These are phyloP conservation scores for Sambucus nigra DNA, from an alignment of 129 eudicot species.

Conservation along the genomic window DNA sequence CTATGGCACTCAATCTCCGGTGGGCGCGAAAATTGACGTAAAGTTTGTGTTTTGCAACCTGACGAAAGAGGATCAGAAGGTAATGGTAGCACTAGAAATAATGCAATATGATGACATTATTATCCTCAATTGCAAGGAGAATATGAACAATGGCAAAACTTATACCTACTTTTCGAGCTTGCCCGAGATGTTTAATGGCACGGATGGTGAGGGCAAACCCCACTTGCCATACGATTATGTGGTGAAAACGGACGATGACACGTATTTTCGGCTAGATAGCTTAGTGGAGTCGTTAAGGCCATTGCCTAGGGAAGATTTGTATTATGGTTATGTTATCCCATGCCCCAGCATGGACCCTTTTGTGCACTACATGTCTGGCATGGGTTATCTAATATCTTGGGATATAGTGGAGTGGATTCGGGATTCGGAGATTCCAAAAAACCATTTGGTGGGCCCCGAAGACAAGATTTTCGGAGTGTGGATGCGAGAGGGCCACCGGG, in stretches of 20 bases:
- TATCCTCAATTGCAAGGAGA: conserved; percentile 74
- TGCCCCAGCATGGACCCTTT: conserved; percentile 78
- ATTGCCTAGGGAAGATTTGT: conserved; percentile 68
- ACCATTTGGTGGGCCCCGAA: conserved; percentile 65
- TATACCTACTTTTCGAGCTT: conserved; percentile 76
- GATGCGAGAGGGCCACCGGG: conserved; percentile 56
- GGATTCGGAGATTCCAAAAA: conserved; percentile 58
- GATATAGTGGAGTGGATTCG: conserved; percentile 76
- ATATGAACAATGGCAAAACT: conserved; percentile 92
- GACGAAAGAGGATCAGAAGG: conserved; percentile 81
- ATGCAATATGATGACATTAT: conserved; percentile 79
- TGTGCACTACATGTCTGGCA: conserved; percentile 83
- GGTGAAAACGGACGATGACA: conserved; percentile 77
- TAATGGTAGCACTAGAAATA: conserved; percentile 75
- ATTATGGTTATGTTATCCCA: conserved; percentile 87
- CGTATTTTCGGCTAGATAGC: conserved; percentile 48
- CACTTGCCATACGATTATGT: conserved; percentile 85
- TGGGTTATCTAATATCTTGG: conserved; percentile 88
- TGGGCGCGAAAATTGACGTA: conserved; percentile 53
- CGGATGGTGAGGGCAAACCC: conserved; percentile 6
- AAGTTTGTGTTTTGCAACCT: conserved; percentile 89
- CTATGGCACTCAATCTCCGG: conserved; percentile 57
- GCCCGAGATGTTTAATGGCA: conserved; percentile 43
- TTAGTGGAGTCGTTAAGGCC: conserved; percentile 56
- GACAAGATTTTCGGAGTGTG: conserved; percentile 76